phyloP scores from a whole-genome alignment of 2,329 filamentous ascomycete species.

The Penicillium sp. region DNA sequence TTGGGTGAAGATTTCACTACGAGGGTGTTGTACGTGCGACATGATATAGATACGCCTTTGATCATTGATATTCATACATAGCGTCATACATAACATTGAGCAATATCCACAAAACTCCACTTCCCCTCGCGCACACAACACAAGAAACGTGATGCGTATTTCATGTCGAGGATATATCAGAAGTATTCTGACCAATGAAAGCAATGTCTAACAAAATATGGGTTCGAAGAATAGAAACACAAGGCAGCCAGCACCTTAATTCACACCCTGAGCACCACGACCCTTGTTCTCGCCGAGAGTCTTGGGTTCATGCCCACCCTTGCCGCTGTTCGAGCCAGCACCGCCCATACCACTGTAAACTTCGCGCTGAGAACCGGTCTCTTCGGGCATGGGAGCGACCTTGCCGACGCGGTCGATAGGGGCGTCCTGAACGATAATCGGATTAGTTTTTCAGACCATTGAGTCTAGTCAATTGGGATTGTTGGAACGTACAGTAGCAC shows the following conservation, averaged over 20 bases:
- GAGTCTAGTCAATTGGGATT: not conserved
- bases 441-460: not conserved
- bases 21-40: too few relatives aligned
- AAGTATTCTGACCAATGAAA: slow-evolving; percentile 4
- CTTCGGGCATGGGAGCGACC: slow-evolving; percentile 45
- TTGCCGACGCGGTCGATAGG: slow-evolving; percentile 41
- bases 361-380: slow-evolving; percentile 36
- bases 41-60: not conserved
- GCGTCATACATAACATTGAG: not conserved
- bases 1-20: too few relatives aligned
- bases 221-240: not conserved
- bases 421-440: slow-evolving; percentile 27
- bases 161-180: slow-evolving; percentile 5
- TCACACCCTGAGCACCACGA: slow-evolving; percentile 31
- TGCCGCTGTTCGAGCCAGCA: slow-evolving; percentile 40
- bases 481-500: slow-evolving; percentile 36
- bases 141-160: not conserved
- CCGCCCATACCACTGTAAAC: slow-evolving; percentile 35
- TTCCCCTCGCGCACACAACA: not conserved
- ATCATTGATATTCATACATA: slow-evolving; percentile 4
- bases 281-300: slow-evolving; percentile 46
- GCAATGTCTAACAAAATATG: not conserved
- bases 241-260: slow-evolving; percentile 12
- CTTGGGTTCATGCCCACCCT: slow-evolving; percentile 47
- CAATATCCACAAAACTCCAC: not conserved